A percentile compares a stretch with the other conserved stretches of the same genome.
phyloP scores from a whole-genome alignment of 768 basidiomycete genomes.

The Boletus edulis region DNA sequence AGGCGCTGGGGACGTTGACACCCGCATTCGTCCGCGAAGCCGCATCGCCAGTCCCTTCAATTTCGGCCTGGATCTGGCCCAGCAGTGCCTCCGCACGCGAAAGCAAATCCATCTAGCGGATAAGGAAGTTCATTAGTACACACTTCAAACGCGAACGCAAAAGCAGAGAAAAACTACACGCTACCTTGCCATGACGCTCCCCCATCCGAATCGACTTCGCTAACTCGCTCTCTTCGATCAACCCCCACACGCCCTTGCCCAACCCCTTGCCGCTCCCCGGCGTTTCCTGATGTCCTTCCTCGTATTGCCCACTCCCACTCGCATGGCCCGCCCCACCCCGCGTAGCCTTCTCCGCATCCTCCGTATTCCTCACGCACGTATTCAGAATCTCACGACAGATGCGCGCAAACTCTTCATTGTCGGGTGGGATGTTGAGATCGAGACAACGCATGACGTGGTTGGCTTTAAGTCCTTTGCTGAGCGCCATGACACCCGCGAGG shows the following conservation, averaged over 20 bases:
- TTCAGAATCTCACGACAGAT: constrained; percentile 89
- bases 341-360: constrained; percentile 61
- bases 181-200: constrained; percentile 41
- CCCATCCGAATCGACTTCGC: constrained; percentile 64
- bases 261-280: constrained; percentile 47
- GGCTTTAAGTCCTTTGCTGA: constrained; percentile 78
- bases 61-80: constrained; percentile 33
- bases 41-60: neutral
- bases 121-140: neutral
- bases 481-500: constrained; percentile 89
- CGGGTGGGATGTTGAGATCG: constrained; percentile 89
- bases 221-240: constrained; percentile 84
- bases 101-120: constrained; percentile 6
- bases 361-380: constrained; percentile 90
- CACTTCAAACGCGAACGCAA: neutral
- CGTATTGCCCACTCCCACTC: neutral
- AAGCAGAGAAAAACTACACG: constrained; percentile 23
- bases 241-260: constrained; percentile 74
- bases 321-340: neutral
- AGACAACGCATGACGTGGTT: constrained; percentile 89
- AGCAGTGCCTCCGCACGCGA: constrained; percentile 43
- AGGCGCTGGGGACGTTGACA: neutral
- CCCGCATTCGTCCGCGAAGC: neutral
- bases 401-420: constrained; percentile 76
- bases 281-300: constrained; percentile 22